Conservation (phyloP, 2,329 filamentous ascomycete species). For the Ceratocystis eucalypticola region DNA sequence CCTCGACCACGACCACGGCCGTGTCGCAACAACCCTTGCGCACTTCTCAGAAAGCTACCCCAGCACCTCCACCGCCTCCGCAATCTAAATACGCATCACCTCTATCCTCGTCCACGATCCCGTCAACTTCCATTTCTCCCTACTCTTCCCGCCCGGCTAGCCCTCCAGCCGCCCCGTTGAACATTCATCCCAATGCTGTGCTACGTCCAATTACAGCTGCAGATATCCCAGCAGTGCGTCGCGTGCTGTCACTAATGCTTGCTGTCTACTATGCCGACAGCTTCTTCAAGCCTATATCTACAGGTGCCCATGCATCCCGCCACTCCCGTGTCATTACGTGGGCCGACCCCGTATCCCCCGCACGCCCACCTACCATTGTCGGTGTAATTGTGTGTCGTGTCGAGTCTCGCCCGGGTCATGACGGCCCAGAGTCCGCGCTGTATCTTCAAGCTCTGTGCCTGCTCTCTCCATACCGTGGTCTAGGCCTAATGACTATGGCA, state of each 20-base stretch:
- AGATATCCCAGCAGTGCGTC: conserved; percentile 45
- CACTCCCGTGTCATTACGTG: conserved; percentile 50
- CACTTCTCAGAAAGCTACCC: conserved; percentile 22
- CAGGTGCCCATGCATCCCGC: conserved; percentile 36
- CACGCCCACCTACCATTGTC: conserved; percentile 35
- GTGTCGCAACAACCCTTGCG: conserved; percentile 19
- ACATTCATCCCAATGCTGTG: conserved; percentile 35
- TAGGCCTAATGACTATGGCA: conserved; percentile 45
- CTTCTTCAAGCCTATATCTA: conserved; percentile 45
- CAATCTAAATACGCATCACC: conserved; percentile 21
- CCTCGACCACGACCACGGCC: conserved; percentile 23
- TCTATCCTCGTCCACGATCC: conserved; percentile 10
- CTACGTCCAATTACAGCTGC: conserved; percentile 38
- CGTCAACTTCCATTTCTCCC: conserved; percentile 18
- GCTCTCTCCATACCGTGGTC: conserved; percentile 47
- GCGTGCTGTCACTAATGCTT: conserved; percentile 52
- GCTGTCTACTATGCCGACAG: conserved; percentile 49
- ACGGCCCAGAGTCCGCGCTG: conserved; percentile 32
- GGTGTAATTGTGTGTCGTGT: conserved; percentile 51
- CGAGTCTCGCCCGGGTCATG: conserved; percentile 35
- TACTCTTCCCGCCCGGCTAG: conserved; percentile 20
- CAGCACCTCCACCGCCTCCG: conserved; percentile 20
- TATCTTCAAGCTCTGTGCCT: conserved; percentile 54
- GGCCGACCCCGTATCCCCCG: conserved; percentile 29
- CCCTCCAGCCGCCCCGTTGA: conserved; percentile 22